Evolutionary conservation across 1,284 basidiomycete genomes (phyloP).

Genomic region (Vanrija sp.): DNA sequence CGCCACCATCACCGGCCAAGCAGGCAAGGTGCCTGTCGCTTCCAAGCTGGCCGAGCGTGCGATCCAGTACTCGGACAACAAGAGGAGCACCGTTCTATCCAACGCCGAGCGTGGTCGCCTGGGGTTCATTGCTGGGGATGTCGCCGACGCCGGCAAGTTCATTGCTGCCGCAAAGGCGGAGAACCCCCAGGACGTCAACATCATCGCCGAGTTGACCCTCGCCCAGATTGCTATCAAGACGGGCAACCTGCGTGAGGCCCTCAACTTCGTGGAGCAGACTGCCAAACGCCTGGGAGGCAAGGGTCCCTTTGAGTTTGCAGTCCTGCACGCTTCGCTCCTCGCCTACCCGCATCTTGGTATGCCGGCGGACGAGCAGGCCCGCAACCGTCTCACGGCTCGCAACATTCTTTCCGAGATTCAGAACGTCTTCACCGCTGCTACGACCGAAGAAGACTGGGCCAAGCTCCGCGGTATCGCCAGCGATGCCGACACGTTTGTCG

Average conservation of each 20-base stretch:
- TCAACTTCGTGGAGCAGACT: slow-evolving; percentile 77
- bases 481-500: slow-evolving; percentile 77
- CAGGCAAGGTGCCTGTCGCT: slow-evolving; percentile 55
- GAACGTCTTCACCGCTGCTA: slow-evolving; percentile 58
- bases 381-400: slow-evolving; percentile 69
- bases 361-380: slow-evolving; percentile 63
- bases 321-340: slow-evolving; percentile 82
- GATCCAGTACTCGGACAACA: slow-evolving; percentile 84
- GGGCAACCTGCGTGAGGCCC: slow-evolving; percentile 58
- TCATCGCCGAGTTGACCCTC: slow-evolving; percentile 73
- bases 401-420: slow-evolving; percentile 73
- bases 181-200: slow-evolving; percentile 58
- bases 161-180: slow-evolving; percentile 71
- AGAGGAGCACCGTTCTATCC: slow-evolving; percentile 76
- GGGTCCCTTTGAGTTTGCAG: slow-evolving; percentile 65
- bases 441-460: slow-evolving; percentile 40
- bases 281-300: slow-evolving; percentile 44
- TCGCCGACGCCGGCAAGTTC: slow-evolving; percentile 63
- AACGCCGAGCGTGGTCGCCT: slow-evolving; percentile 69
- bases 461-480: slow-evolving; percentile 60
- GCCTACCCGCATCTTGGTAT: slow-evolving; percentile 73
- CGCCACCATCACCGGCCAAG: slow-evolving; percentile 29
- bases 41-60: slow-evolving; percentile 87
- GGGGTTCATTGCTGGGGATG: slow-evolving; percentile 63
- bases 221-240: slow-evolving; percentile 78